Base-by-base conservation (phyloP, 208 protist species). In the Tritrichomonas musculus region DNA sequence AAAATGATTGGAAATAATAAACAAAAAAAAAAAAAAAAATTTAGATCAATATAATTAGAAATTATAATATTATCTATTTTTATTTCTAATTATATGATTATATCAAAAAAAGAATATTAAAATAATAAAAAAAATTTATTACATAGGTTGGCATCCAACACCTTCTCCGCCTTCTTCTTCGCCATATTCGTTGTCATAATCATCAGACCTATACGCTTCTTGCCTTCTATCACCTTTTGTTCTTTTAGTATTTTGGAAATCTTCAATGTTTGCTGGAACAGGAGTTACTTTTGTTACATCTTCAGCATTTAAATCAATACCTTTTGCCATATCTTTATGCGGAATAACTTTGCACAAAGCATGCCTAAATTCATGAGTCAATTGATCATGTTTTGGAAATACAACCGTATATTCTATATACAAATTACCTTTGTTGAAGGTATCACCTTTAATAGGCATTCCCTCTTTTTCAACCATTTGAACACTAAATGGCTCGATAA, bases 81-180 rank as follows among this genome's bases (percentile, higher is more conserved):
- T n/a, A n/a, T n/a, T n/a, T n/a, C n/a, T n/a, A n/a, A n/a, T n/a
- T n/a, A n/a, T n/a, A n/a, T n/a, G n/a, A 75, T 75, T 44, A 75
- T 44, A 44, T 44, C 20, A 5, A n/a, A 13, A 75, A 17, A 75
- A 75, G 41, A 2, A 75, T 27, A 75, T 44, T 13, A 75, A 75
- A n/a, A 75, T 75, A 75, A 25, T 75, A 36, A 44, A 72, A 72
- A 36, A 72, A 36, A 72, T 30, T 36, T 72, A 25, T 57, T 88
- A 88, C 77, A 88, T 88, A 39, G 77, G 77, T 57, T 88, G 41
- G 77, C 77, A 88, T 88, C 77, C 77, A 57, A 88, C 77, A 41
- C 57, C 14, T 88, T 49, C n/a, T 39, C 77, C 73, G 49, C 5
- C 73, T 84, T 84, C 77, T 25, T 50, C 77, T 1, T 60, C 41